Percentiles rank a stretch among this genome's conserved stretches.
These are phyloP conservation scores for Eucalyptus rudis DNA, from an alignment of 345 rosid species.

Conservation along the genomic window DNA sequence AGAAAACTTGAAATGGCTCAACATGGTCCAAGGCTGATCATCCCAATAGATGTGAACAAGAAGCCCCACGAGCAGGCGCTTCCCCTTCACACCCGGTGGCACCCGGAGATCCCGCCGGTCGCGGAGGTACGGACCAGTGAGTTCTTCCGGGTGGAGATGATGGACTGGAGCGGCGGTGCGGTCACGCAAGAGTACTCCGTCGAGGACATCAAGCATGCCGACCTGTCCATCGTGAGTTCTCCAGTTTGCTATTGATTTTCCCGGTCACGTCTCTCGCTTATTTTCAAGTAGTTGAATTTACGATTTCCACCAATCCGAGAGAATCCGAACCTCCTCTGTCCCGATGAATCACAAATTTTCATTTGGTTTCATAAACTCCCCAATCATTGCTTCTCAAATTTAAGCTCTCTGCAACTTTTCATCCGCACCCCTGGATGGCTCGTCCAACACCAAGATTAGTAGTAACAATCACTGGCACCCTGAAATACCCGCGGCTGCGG, in stretches of 20 bases:
- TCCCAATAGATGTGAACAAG: slow-evolving; percentile 51
- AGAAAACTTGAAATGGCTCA: slow-evolving; percentile 2
- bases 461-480: slow-evolving; percentile 78
- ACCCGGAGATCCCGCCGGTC: slow-evolving; percentile 41
- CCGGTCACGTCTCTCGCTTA: background rate
- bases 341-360: background rate
- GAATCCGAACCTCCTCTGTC: background rate
- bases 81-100: slow-evolving; percentile 58
- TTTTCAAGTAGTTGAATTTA: background rate
- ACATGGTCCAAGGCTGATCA: slow-evolving; percentile 18
- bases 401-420: background rate
- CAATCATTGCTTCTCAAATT: background rate
- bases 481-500: slow-evolving; percentile 36
- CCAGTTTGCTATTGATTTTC: background rate
- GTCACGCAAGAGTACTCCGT: slow-evolving; percentile 23
- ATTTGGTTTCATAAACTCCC: background rate
- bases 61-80: slow-evolving; percentile 41
- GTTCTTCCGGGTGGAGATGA: slow-evolving; percentile 52
- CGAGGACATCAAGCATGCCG: slow-evolving; percentile 34
- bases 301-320: background rate
- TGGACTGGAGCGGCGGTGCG: slow-evolving; percentile 35
- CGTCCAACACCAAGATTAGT: slow-evolving; percentile 43
- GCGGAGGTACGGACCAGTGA: slow-evolving; percentile 23
- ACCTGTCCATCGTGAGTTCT: slow-evolving; percentile 30
- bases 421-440: slow-evolving; percentile 21